Evolutionary conservation across 441 rosid species (phyloP).

Genomic region (Sinapis alba): DNA sequence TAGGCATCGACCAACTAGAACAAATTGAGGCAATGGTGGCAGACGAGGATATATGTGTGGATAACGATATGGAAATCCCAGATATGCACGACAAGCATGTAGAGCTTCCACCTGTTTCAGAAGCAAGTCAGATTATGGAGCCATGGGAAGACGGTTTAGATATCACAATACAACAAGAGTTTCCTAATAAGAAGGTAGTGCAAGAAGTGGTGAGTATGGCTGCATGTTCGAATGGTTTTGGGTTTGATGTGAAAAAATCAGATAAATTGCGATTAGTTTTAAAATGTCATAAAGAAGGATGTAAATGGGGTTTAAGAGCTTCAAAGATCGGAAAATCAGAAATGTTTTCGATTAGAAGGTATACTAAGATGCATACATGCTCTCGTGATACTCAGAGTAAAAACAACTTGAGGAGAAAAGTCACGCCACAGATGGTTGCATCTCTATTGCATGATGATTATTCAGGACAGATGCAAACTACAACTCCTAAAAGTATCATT

Average conservation of each 20-base stretch:
- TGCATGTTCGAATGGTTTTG: background rate
- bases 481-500: background rate
- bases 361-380: background rate
- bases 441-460: background rate
- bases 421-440: background rate
- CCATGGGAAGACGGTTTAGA: background rate
- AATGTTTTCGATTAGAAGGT: background rate
- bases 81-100: background rate
- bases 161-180: background rate
- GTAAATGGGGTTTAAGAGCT: background rate
- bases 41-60: background rate
- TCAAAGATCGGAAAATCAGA: background rate
- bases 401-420: background rate
- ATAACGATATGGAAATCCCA: too few species aligned
- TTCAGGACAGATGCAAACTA: background rate
- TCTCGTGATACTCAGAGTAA: background rate
- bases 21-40: background rate
- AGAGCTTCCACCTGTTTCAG: background rate
- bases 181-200: background rate
- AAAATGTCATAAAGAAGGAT: background rate
- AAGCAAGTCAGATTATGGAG: background rate
- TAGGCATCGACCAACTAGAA: background rate
- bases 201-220: background rate
- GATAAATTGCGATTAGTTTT: background rate
- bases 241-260: background rate